Conservation (phyloP, 805 yeast genomes). For the Candida sonorensis region DNA sequence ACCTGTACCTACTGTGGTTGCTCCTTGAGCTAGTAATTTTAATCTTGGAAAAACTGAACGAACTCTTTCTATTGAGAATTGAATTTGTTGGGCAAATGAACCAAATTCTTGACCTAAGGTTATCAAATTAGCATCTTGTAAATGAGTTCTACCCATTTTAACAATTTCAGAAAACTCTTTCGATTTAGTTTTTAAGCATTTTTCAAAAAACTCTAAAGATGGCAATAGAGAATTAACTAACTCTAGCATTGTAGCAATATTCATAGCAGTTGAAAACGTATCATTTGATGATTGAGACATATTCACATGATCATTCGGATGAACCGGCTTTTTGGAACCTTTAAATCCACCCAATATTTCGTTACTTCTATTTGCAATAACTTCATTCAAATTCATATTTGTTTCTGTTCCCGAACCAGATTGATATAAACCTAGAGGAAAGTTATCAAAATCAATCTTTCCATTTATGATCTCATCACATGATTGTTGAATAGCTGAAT, state of each 20-base stretch:
- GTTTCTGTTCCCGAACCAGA: constrained; percentile 98
- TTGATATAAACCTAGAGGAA: constrained; percentile 96
- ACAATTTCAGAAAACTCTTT: constrained; percentile 84
- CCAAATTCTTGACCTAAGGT: constrained; percentile 96
- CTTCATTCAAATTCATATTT: constrained; percentile 98
- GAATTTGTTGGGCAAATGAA: constrained; percentile 88
- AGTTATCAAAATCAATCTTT: constrained; percentile 71
- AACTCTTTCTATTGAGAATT: constrained; percentile 82
- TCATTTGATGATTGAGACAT: constrained; percentile 98
- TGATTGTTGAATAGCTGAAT: constrained; percentile 81
- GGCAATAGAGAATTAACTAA: constrained; percentile 69
- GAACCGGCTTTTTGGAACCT: constrained; percentile 90
- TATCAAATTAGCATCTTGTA: constrained; percentile 98
- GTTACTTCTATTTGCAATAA: constrained; percentile 94
- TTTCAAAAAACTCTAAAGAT: constrained; percentile 66
- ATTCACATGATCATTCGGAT: constrained; percentile 96
- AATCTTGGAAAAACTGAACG: constrained; percentile 68
- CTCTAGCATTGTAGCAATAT: constrained; percentile 92
- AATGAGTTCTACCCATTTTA: constrained; percentile 98
- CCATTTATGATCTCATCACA: constrained; percentile 92
- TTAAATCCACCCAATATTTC: constrained; percentile 85
- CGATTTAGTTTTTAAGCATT: constrained; percentile 65
- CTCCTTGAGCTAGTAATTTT: constrained; percentile 90
- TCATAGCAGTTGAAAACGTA: constrained; percentile 99
- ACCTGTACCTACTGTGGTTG: constrained; percentile 98